Evolutionary conservation across 1,284 basidiomycete species (phyloP).

Genomic region (Naganishia liquefaciens): DNA sequence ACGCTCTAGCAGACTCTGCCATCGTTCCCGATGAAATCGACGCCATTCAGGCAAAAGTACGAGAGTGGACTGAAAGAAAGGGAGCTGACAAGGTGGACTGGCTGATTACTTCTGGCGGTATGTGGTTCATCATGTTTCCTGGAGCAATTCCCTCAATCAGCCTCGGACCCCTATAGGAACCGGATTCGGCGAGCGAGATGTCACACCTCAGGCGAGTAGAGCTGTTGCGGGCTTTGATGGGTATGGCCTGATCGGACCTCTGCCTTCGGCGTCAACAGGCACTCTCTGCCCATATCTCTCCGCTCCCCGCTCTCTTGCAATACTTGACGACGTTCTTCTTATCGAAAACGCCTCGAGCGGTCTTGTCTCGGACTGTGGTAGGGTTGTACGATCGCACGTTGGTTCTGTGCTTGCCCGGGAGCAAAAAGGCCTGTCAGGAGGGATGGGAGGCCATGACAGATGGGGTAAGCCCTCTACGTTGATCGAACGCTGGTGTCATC

Average conservation of each 20-base stretch:
- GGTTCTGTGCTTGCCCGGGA: constrained; percentile 77
- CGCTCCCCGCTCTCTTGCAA: constrained; percentile 76
- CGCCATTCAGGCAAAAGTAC: constrained; percentile 56
- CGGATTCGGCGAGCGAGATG: constrained; percentile 75
- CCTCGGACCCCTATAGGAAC: constrained; percentile 56
- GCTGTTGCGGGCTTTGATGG: constrained; percentile 2
- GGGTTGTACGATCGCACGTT: constrained; percentile 69
- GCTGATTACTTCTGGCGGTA: constrained; percentile 73
- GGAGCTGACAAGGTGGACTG: constrained; percentile 58
- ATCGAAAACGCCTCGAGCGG: constrained; percentile 73
- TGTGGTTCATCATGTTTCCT: background rate
- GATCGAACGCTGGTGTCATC: background rate
- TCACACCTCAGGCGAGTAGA: constrained; percentile 70
- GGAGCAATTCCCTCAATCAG: background rate
- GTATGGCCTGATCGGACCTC: background rate
- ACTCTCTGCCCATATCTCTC: constrained; percentile 67
- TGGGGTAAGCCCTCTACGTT: constrained; percentile 4
- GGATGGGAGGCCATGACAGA: constrained; percentile 31
- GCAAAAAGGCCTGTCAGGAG: constrained; percentile 62
- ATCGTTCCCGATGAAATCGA: constrained; percentile 67
- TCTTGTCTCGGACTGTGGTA: constrained; percentile 75
- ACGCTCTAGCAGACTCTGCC: constrained; percentile 34
- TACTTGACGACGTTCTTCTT: constrained; percentile 69
- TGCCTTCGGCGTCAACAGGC: constrained; percentile 59
- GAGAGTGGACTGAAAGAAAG: constrained; percentile 13